Conservation (phyloP, 768 basidiomycete genomes). For the Ramaria sp. region DNA sequence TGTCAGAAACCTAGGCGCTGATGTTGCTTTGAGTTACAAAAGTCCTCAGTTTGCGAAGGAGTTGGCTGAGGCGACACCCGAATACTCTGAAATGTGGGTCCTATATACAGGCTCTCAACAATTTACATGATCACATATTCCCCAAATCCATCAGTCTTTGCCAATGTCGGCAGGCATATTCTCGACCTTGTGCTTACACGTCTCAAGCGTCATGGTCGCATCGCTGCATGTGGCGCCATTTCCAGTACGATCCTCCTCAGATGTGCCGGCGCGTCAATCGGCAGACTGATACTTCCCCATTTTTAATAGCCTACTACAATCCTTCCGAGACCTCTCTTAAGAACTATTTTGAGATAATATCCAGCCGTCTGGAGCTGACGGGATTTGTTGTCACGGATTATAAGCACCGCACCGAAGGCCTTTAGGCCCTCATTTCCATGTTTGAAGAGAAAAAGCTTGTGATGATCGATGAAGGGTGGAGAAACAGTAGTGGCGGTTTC, state of each 20-base stretch:
- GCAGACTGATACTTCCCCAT: neutral
- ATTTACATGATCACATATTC: too few species aligned
- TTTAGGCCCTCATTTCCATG: neutral
- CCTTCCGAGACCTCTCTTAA: neutral
- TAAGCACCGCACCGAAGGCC: neutral
- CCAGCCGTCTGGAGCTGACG: neutral
- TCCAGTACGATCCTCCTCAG: conserved; percentile 6
- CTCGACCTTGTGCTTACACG: conserved; percentile 28
- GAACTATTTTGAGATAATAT: neutral
- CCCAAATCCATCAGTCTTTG: conserved; percentile 7
- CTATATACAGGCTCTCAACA: neutral
- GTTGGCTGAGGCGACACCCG: conserved; percentile 1
- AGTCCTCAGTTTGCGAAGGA: conserved; percentile 5
- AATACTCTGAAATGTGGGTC: neutral
- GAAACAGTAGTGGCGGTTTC: neutral
- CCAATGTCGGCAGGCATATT: conserved; percentile 30
- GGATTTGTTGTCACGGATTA: neutral
- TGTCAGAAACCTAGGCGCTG: neutral
- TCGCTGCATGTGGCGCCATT: conserved; percentile 24
- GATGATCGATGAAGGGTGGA: neutral
- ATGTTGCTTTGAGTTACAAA: conserved; percentile 9
- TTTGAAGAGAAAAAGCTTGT: neutral
- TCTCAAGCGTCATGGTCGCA: conserved; percentile 26
- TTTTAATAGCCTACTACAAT: neutral
- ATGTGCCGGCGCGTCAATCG: neutral